Conservation (phyloP, 2,329 filamentous ascomycete genomes). For the Colletotrichum falcatum region DNA sequence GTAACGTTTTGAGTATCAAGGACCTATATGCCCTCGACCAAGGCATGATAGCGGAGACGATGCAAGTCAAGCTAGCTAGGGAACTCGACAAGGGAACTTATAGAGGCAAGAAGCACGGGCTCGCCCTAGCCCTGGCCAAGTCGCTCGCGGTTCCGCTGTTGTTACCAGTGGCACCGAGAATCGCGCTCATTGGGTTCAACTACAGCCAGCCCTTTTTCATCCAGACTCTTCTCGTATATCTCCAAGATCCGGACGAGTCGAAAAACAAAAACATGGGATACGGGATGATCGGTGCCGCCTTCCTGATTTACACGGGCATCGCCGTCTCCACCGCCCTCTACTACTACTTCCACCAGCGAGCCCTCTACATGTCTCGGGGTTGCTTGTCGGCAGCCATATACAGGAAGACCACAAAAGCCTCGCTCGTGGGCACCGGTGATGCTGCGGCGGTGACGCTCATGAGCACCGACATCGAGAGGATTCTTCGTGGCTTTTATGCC, state of each 20-base stretch:
- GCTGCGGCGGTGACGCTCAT: conserved; percentile 53
- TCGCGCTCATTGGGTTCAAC: conserved; percentile 54
- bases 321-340: conserved; percentile 50
- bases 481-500: conserved; percentile 46
- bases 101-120: conserved; percentile 43
- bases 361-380: conserved; percentile 47
- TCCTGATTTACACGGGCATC: conserved; percentile 50
- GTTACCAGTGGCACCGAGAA: conserved; percentile 51
- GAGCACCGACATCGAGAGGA: conserved; percentile 53
- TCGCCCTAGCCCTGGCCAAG: conserved; percentile 47
- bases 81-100: conserved; percentile 37
- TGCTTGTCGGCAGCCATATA: conserved; percentile 49
- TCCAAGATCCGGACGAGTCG: conserved; percentile 45
- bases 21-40: conserved; percentile 51
- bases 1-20: conserved; percentile 47
- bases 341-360: conserved; percentile 48
- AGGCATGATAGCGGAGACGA: conserved; percentile 43
- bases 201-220: conserved; percentile 60
- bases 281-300: conserved; percentile 50
- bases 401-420: conserved; percentile 48
- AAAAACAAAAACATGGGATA: conserved; percentile 47
- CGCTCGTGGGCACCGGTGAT: conserved; percentile 44
- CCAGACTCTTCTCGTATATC: conserved; percentile 51
- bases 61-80: conserved; percentile 41
- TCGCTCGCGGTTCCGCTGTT: conserved; percentile 50